Base-by-base conservation (phyloP, 345 rosid species). In the Draba incana region DNA sequence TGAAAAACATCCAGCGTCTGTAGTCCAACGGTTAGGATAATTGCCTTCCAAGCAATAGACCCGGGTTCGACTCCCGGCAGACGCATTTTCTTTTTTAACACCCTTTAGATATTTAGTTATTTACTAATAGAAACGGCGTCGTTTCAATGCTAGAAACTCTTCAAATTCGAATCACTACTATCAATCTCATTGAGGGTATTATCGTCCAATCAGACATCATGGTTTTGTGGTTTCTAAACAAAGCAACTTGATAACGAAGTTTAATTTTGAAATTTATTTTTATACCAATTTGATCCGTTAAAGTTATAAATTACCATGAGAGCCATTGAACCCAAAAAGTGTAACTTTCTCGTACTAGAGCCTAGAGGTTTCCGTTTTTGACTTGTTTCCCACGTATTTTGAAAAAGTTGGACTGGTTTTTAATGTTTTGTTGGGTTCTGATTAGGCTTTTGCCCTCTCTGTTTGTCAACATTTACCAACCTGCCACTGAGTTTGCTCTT, bases 11-110 rank as follows among this genome's bases (percentile, higher is more conserved):
- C 20, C 0, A 24, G 80, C 75, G 92, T 84, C 69, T 87, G 92
- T 85, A 87, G 92, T 88, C 87, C 97, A 84, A 88, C 90, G 90
- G 92, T 86, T 82, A 88, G 90, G 92, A 89, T 87, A 85, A 82
- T 86, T 83, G 88, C 85, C 96, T 84, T 85, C 92, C 88, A 85
- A 86, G 82, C 83, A 86, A 86, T 85, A 89, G 87, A 84, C 83
- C 89, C 88, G 86, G 92, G 86, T 85, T 85, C 91, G 93, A 87
- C 89, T 89, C 86, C 92, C 87, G 94, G 89, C 88, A 84, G 65
- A 85, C 89, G 84, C 91, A 86, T 6, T 28, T 0, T 7, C 0
- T 2, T 2, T 4, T 2, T 8, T 8, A 31, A 31, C 1, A 31
- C 0, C 37, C 7, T 35, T 35, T 8, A 0, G 0, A 35, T 35